These are phyloP conservation scores for Wickerhamiella shivajii DNA, from an alignment of 805 yeast species.

Conservation along the genomic window DNA sequence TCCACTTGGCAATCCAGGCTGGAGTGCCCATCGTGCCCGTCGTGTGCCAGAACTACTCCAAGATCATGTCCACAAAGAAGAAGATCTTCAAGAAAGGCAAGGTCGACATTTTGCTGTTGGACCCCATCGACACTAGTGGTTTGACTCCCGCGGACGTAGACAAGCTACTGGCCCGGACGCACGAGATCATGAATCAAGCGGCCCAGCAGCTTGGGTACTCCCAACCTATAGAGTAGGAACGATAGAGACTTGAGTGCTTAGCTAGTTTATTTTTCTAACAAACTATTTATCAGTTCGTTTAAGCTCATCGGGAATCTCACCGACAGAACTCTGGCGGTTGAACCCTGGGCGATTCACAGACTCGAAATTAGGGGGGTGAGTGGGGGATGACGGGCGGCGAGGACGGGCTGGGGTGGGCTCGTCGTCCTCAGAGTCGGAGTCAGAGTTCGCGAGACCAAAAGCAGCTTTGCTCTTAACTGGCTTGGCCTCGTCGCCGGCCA, in stretches of 20 bases:
- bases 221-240: neutral
- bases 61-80: conserved; percentile 44
- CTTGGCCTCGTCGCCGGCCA: conserved; percentile 7
- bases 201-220: conserved; percentile 23
- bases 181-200: conserved; percentile 39
- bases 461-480: conserved; percentile 2
- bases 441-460: conserved; percentile 13
- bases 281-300: too few relatives aligned
- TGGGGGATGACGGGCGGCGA: conserved; percentile 13
- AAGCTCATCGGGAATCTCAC: too few relatives aligned
- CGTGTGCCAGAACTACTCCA: conserved; percentile 75
- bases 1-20: conserved; percentile 91
- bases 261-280: conserved; percentile 3
- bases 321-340: conserved; percentile 13
- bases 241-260: neutral
- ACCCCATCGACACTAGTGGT: conserved; percentile 62
- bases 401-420: conserved; percentile 1
- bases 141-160: conserved; percentile 59
- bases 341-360: conserved; percentile 12
- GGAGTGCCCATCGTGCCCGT: conserved; percentile 79
- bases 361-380: neutral
- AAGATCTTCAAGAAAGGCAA: conserved; percentile 54
- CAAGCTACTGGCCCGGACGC: conserved; percentile 39
- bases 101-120: conserved; percentile 62
- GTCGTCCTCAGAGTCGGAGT: conserved; percentile 10